Evolutionary conservation across 345 rosid species (phyloP).

Genomic region (Pseudoturritis turrita): DNA sequence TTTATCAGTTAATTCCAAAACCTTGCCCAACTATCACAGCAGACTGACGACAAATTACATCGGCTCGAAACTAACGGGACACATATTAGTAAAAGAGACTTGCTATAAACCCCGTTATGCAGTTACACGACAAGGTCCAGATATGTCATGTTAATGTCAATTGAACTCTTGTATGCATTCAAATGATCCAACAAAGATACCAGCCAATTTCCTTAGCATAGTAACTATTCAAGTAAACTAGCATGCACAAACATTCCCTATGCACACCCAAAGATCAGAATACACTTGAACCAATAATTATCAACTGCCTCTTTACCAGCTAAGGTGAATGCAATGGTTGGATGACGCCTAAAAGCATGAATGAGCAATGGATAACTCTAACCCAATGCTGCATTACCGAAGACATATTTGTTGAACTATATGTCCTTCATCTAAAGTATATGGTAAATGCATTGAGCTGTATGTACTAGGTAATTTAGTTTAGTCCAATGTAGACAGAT

Average conservation of each 20-base stretch:
- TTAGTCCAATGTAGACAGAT: neutral
- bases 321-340: constrained; percentile 2
- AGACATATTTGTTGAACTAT: neutral
- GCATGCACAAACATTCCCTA: neutral
- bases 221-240: neutral
- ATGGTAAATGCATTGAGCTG: neutral
- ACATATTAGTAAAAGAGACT: neutral
- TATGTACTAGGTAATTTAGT: neutral
- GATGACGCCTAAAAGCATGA: constrained; percentile 4
- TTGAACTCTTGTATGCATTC: neutral
- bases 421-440: neutral
- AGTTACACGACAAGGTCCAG: neutral
- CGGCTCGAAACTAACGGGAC: neutral
- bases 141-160: neutral
- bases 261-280: neutral
- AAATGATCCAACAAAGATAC: constrained; percentile 1
- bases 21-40: neutral
- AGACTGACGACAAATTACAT: neutral
- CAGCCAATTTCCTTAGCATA: neutral
- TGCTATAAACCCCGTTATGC: neutral
- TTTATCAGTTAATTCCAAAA: neutral
- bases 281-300: constrained; percentile 3
- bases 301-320: neutral
- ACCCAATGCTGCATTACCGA: neutral
- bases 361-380: neutral